phyloP scores from a whole-genome alignment of 1,284 basidiomycete species.

The Tilletia walkeri region DNA sequence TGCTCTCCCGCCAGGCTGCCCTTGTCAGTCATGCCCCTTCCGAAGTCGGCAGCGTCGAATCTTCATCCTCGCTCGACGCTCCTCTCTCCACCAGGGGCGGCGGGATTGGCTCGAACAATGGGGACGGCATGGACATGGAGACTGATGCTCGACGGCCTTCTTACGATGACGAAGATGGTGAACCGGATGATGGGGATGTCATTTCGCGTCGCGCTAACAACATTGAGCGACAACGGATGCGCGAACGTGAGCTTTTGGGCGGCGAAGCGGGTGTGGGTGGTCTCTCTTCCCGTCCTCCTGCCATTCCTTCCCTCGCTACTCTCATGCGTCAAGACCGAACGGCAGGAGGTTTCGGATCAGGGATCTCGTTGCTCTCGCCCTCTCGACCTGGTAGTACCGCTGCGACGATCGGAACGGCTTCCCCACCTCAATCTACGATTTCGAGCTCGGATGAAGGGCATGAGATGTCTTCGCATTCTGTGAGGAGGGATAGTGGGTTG shows the following conservation, averaged over 20 bases:
- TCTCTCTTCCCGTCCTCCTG: constrained; percentile 28
- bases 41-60: constrained; percentile 38
- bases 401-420: constrained; percentile 39
- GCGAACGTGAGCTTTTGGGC: constrained; percentile 42
- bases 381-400: constrained; percentile 44
- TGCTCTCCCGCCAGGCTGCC: constrained; percentile 29
- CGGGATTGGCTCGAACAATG: constrained; percentile 1
- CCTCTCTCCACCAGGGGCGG: constrained; percentile 4
- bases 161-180: constrained; percentile 9
- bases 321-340: constrained; percentile 25
- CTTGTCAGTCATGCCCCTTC: constrained; percentile 39
- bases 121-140: constrained; percentile 6
- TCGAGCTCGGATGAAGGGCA: constrained; percentile 15
- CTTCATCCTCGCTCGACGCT: constrained; percentile 16
- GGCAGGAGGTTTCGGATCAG: background rate
- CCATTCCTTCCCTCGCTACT: constrained; percentile 22
- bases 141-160: background rate
- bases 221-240: constrained; percentile 49
- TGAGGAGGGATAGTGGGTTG: background rate
- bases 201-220: constrained; percentile 33
- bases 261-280: constrained; percentile 49
- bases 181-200: constrained; percentile 34
- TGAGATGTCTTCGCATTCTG: background rate
- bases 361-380: background rate
- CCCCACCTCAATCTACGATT: constrained; percentile 29